Evolutionary conservation across 2,329 filamentous ascomycete species (phyloP).

Genomic region (Claviceps sp.): DNA sequence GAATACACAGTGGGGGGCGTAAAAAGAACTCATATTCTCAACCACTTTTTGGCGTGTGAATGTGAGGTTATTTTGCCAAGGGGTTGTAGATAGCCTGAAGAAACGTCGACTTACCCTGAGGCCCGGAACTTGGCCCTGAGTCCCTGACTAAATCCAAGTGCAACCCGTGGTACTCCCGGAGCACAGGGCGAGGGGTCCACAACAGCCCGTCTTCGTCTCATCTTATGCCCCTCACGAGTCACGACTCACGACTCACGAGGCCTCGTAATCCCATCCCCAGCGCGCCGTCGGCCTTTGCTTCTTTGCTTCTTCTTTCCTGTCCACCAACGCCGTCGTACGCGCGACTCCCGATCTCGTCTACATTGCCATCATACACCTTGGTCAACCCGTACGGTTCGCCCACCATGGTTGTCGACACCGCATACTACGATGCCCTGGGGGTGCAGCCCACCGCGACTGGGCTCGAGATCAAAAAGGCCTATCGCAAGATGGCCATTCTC

Average conservation of each 20-base stretch:
- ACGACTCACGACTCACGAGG: neutral
- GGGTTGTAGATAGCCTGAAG: too few species aligned
- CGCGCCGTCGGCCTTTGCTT: neutral
- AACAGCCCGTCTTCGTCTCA: neutral
- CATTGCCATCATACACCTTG: neutral
- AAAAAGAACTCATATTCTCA: too few species aligned
- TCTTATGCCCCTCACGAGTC: neutral
- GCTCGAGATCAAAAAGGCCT: slow-evolving; percentile 94
- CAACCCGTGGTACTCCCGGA: too few species aligned
- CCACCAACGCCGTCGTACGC: neutral
- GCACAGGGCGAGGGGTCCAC: too few species aligned
- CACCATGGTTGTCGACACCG: slow-evolving; percentile 75
- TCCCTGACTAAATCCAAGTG: too few species aligned
- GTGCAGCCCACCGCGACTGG: slow-evolving; percentile 76
- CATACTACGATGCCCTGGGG: slow-evolving; percentile 78
- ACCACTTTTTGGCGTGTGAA: too few species aligned
- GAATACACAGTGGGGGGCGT: too few species aligned
- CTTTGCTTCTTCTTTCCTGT: neutral
- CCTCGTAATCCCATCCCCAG: neutral
- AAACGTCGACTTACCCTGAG: too few species aligned
- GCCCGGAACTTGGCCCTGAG: too few species aligned
- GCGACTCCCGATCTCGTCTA: neutral
- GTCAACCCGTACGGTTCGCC: slow-evolving; percentile 1
- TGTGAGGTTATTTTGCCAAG: too few species aligned
- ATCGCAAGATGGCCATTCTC: slow-evolving; percentile 85